phyloP scores from a whole-genome alignment of 352 stramenopile genomes.

The Phytophthora melonis region DNA sequence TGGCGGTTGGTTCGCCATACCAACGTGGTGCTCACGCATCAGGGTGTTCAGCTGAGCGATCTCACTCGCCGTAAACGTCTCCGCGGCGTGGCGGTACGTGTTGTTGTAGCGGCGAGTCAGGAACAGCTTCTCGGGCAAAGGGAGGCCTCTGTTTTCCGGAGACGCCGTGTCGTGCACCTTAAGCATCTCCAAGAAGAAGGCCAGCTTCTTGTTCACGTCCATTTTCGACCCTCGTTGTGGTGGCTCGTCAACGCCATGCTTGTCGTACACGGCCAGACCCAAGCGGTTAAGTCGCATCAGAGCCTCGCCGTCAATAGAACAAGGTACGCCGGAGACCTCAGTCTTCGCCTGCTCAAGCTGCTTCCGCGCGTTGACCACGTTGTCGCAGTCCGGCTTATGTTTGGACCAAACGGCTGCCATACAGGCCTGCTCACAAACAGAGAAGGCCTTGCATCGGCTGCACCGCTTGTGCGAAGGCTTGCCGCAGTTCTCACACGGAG shows the following conservation, averaged over 20 bases:
- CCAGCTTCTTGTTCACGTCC: constrained; percentile 34
- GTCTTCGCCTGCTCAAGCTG: not conserved
- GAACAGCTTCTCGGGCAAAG: constrained; percentile 43
- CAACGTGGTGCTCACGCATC: constrained; percentile 35
- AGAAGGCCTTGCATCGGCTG: constrained; percentile 39
- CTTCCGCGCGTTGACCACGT: constrained; percentile 28
- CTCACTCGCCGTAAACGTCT: constrained; percentile 31
- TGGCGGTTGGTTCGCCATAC: not conserved
- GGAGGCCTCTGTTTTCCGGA: constrained; percentile 24
- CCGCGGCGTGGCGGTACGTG: constrained; percentile 35
- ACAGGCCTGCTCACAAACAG: constrained; percentile 37
- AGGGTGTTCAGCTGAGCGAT: constrained; percentile 30
- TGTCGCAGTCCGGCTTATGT: constrained; percentile 43
- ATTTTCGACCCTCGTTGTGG: constrained; percentile 30
- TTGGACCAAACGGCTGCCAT: constrained; percentile 29
- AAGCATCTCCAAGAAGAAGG: constrained; percentile 36
- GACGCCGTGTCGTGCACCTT: constrained; percentile 35
- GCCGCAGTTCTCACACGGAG: constrained; percentile 36
- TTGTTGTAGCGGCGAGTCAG: constrained; percentile 52
- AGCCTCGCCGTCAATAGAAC: constrained; percentile 3
- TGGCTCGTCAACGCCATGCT: constrained; percentile 25
- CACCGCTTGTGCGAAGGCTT: constrained; percentile 35
- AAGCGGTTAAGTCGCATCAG: constrained; percentile 17
- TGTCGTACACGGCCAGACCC: constrained; percentile 25
- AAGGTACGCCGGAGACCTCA: constrained; percentile 8